Base-by-base conservation (phyloP, 2,329 filamentous ascomycete species). In the Stagonosporopsis chrysanthemi region DNA sequence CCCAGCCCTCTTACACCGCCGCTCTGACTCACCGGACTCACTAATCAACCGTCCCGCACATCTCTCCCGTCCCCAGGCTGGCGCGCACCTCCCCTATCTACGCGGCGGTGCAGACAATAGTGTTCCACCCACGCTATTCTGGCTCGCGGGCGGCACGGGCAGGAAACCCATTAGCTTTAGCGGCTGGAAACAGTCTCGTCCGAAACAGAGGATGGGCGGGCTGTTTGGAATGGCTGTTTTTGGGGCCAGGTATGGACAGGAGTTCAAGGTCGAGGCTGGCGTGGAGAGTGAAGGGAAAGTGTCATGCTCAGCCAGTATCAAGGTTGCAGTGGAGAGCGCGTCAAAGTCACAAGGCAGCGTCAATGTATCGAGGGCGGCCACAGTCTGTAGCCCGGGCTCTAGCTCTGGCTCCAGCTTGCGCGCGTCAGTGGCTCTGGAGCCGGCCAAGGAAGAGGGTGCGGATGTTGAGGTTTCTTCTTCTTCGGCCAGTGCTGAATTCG, bases 121-220 rank as follows among this genome's bases (percentile, higher is more conserved):
- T 0, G 35, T 72, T 2, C 69, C 68, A 4, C 36, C 56, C 15
- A 58, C 35, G 0, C 45, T 74, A 0, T 70, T 59, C 35, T 72
- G 61, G 52, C 63, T 75, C 1, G 69, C 70, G 2, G 72, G 72
- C 7, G 67, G 66, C 0, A 63, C 40, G 2, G 63, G 62, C 0
- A 42, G 26, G 19, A 48, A 51, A 8, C 46, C 65, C 1, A 48
- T 67, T 0, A 65, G 62, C 1, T 52, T 58, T 7, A 35, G 15
- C 5, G 36, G 47, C n/a, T 74, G 70, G 71, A 69, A 65, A n/a
- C 54, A 35, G 12, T 57, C 55, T 26, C 66, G 51, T 39, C 65
- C 63, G 14, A 63, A 64, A 56, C 63, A 63, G 19, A 62, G 69
- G 6, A 67, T 67, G 56, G 65, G 66, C 7, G 68, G 69, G 2